Percentiles rank a stretch among this genome's conserved stretches.
phyloP scores from a whole-genome alignment of 352 stramenopile species.

The Phytopythium kandeliae region DNA sequence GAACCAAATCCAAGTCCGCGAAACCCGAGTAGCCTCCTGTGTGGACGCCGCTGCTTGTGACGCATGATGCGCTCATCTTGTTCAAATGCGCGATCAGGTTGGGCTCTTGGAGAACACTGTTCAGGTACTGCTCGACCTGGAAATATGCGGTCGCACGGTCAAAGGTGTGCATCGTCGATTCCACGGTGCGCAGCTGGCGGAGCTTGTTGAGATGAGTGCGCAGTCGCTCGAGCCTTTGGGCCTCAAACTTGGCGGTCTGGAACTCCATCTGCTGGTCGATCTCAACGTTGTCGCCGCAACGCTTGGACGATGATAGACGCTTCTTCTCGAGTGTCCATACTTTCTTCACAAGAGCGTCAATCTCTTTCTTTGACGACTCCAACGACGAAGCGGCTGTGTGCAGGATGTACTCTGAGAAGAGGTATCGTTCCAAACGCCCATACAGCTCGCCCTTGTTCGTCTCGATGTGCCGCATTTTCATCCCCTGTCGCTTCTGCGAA shows the following conservation, averaged over 20 bases:
- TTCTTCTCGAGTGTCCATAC: conserved; percentile 62
- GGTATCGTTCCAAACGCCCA: conserved; percentile 57
- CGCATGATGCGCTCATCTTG: conserved; percentile 58
- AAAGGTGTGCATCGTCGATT: conserved; percentile 74
- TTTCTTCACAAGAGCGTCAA: conserved; percentile 67
- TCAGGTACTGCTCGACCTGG: conserved; percentile 80
- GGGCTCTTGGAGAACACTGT: conserved; percentile 67
- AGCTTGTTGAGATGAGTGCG: conserved; percentile 63
- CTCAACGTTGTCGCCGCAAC: conserved; percentile 53
- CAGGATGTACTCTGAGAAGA: conserved; percentile 77
- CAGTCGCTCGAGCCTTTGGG: conserved; percentile 51
- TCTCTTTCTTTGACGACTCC: conserved; percentile 56
- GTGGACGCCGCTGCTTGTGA: conserved; percentile 14
- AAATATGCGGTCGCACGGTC: conserved; percentile 78
- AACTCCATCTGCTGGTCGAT: conserved; percentile 54
- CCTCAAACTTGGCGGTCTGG: conserved; percentile 70
- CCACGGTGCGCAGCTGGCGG: conserved; percentile 67
- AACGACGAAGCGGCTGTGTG: conserved; percentile 53
- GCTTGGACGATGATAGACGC: conserved; percentile 41
- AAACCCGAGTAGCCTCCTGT: conserved; percentile 4
- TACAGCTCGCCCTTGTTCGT: conserved; percentile 81
- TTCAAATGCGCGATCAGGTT: conserved; percentile 61
- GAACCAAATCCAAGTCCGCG: conserved; percentile 51
- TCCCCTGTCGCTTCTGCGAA: conserved; percentile 74
- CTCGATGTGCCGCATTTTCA: conserved; percentile 82